Percentiles rank a stretch among this genome's conserved stretches.
Evolutionary conservation across 1,139 yeast species (phyloP).

Genomic region (Petasospora rhodanensis): DNA sequence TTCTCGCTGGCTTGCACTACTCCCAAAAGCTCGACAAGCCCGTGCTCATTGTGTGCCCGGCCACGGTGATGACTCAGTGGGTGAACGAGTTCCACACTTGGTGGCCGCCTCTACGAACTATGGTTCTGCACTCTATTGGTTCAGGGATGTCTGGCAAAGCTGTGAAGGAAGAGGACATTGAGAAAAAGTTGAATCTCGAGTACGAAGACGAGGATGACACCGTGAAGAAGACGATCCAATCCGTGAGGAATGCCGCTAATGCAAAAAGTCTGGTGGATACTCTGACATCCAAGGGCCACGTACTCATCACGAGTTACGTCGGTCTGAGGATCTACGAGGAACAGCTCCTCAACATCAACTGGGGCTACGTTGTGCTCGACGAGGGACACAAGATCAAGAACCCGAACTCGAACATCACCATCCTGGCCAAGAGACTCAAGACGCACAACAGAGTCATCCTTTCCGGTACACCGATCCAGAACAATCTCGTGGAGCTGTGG

Average conservation of each 20-base stretch:
- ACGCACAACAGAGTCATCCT: constrained; percentile 81
- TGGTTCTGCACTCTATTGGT: constrained; percentile 88
- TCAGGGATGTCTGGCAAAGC: constrained; percentile 62
- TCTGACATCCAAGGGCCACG: constrained; percentile 57
- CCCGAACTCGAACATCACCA: constrained; percentile 86
- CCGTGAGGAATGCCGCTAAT: constrained; percentile 25
- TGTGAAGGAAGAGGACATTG: constrained; percentile 43
- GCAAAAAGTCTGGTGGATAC: constrained; percentile 30
- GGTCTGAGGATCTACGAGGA: constrained; percentile 79
- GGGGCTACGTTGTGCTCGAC: constrained; percentile 92
- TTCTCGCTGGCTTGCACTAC: constrained; percentile 85
- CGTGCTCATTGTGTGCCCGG: constrained; percentile 86
- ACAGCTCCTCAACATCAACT: constrained; percentile 58
- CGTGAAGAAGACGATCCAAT: constrained; percentile 25
- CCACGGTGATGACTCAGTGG: constrained; percentile 96
- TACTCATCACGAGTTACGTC: constrained; percentile 85
- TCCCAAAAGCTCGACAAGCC: constrained; percentile 75
- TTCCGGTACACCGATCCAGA: constrained; percentile 96
- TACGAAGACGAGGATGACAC: constrained; percentile 40
- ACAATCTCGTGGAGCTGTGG: constrained; percentile 89
- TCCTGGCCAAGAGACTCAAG: constrained; percentile 76
- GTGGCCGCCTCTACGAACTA: constrained; percentile 95
- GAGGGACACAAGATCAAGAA: constrained; percentile 97
- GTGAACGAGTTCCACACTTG: constrained; percentile 90
- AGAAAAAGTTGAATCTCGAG: constrained; percentile 42